Conservation (phyloP, 2,329 filamentous ascomycete genomes). For the Pestalotiopsis sp. region DNA sequence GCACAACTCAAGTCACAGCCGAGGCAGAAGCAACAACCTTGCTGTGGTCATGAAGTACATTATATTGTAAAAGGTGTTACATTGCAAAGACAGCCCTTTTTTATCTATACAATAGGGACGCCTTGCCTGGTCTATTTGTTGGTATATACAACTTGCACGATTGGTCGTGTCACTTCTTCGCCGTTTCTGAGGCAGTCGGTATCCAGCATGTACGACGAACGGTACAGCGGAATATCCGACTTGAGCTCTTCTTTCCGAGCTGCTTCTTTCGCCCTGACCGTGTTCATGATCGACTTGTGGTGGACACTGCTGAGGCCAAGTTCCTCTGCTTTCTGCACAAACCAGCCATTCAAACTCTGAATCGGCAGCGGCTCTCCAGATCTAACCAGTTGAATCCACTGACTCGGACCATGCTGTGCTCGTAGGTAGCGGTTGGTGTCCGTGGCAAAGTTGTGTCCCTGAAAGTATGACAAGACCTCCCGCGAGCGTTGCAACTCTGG, state of each 20-base stretch:
- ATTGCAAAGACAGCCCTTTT: not conserved
- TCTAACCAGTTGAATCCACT: conserved; percentile 69
- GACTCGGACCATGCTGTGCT: conserved; percentile 56
- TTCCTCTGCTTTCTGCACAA: conserved; percentile 72
- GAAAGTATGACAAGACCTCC: conserved; percentile 57
- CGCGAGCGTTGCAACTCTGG: conserved; percentile 71
- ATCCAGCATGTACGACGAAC: conserved; percentile 27
- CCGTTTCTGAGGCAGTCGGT: conserved; percentile 15
- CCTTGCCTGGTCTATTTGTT: conserved; percentile 8
- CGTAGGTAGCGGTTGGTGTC: conserved; percentile 55
- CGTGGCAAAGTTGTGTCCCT: conserved; percentile 62
- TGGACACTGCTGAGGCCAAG: conserved; percentile 71
- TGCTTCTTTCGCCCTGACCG: conserved; percentile 71
- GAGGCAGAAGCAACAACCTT: not conserved
- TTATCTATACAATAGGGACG: not conserved
- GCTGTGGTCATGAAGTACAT: not conserved
- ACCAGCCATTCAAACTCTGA: conserved; percentile 86
- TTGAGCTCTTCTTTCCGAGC: conserved; percentile 33
- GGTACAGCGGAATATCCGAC: conserved; percentile 21
- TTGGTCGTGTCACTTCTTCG: conserved; percentile 2
- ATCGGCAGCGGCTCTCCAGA: conserved; percentile 70
- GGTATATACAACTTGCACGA: conserved; percentile 13
- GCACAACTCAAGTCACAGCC: too few relatives aligned
- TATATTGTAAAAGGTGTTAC: conserved; percentile 1
- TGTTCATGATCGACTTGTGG: conserved; percentile 71